These are phyloP conservation scores for Oryza australiensis DNA, from an alignment of 176 grass and related monocot genomes.

Conservation along the genomic window DNA sequence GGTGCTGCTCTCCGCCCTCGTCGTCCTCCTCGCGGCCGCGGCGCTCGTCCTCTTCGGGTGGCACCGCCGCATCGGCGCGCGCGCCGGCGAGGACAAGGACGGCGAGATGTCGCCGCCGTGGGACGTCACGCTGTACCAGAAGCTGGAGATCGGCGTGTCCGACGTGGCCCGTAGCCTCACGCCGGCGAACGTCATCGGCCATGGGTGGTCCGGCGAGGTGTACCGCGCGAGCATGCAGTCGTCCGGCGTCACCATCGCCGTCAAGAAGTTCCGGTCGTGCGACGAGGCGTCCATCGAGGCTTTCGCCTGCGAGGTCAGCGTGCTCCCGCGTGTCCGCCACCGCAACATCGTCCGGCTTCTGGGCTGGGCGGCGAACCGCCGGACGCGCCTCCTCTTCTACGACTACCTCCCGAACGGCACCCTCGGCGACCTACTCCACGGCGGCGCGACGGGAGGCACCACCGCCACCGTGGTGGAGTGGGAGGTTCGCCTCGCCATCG, in stretches of 20 bases:
- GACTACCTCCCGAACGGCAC: conserved; percentile 91
- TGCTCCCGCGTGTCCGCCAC: conserved; percentile 76
- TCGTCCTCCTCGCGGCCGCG: conserved; percentile 41
- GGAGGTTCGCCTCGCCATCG: conserved; percentile 77
- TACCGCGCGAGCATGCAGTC: conserved; percentile 64
- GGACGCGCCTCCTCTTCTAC: conserved; percentile 79
- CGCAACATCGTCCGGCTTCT: conserved; percentile 82
- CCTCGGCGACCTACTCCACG: conserved; percentile 62
- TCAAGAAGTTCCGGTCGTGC: conserved; percentile 72
- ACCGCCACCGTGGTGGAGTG: conserved; percentile 57
- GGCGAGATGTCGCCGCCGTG: conserved; percentile 76
- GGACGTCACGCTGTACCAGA: conserved; percentile 87
- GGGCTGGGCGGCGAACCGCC: conserved; percentile 79
- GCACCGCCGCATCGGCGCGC: conserved; percentile 14
- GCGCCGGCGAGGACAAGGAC: conserved; percentile 35
- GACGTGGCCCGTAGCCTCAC: conserved; percentile 67
- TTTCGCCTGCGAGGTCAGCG: conserved; percentile 73
- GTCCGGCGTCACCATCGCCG: conserved; percentile 50
- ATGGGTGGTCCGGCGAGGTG: conserved; percentile 72
- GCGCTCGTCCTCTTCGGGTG: conserved; percentile 41
- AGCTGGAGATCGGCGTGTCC: conserved; percentile 71
- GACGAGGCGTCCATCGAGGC: conserved; percentile 62
- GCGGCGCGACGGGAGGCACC: neutral
- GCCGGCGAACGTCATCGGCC: conserved; percentile 59
- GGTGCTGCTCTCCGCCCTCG: conserved; percentile 65